Evolutionary conservation across 2,329 filamentous ascomycete genomes (phyloP).

Genomic region (Ophiognomonia clavigignenti-juglandacearum): DNA sequence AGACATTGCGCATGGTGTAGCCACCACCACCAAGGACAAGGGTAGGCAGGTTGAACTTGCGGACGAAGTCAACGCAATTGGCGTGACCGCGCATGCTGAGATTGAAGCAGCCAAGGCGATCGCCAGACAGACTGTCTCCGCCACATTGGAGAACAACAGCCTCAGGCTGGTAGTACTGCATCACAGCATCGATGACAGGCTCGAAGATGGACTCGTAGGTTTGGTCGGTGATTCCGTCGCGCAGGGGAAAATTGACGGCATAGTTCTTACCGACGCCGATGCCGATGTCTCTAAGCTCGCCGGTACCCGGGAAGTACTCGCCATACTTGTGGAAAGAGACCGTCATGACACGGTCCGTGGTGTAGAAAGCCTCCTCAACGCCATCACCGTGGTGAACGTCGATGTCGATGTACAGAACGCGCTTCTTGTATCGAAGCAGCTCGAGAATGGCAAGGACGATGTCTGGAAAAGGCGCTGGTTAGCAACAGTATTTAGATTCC

Average conservation of each 20-base stretch:
- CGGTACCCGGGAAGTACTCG: conserved; percentile 91
- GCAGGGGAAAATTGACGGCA: conserved; percentile 83
- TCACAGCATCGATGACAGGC: conserved; percentile 79
- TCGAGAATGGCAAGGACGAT: conserved; percentile 95
- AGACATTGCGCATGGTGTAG: conserved; percentile 96
- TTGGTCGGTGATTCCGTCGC: conserved; percentile 85
- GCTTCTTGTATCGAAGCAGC: conserved; percentile 81
- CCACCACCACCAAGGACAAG: conserved; percentile 94
- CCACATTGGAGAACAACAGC: conserved; percentile 96
- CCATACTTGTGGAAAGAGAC: conserved; percentile 95
- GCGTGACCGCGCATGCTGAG: conserved; percentile 95
- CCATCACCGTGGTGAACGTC: conserved; percentile 85
- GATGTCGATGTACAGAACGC: conserved; percentile 95
- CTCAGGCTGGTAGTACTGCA: conserved; percentile 82
- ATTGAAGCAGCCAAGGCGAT: conserved; percentile 94
- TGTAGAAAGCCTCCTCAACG: conserved; percentile 81
- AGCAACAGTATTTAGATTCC: conserved; percentile 23
- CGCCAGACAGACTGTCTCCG: conserved; percentile 89
- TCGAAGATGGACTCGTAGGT: conserved; percentile 91
- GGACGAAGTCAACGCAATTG: conserved; percentile 88
- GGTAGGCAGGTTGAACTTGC: conserved; percentile 76
- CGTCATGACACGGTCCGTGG: conserved; percentile 80
- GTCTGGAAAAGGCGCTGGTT: conserved; percentile 57
- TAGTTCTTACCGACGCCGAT: conserved; percentile 87
- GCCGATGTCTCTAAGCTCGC: conserved; percentile 79